Evolutionary conservation across 352 stramenopile genomes (phyloP).

Genomic region (Phytophthora tentaculata): DNA sequence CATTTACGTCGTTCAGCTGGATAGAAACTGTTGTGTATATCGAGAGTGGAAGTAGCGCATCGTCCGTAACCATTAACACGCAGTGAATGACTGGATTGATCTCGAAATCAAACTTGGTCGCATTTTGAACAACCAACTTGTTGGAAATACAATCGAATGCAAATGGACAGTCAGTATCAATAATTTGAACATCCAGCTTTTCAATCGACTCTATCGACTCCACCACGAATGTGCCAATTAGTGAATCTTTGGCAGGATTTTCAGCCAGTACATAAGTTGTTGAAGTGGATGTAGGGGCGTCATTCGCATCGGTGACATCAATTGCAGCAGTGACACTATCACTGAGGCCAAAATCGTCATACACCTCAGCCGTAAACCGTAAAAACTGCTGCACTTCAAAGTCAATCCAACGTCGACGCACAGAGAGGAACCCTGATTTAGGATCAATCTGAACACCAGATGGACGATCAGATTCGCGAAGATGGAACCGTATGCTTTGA

Average conservation of each 20-base stretch:
- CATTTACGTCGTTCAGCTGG: conserved; percentile 27
- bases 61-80: conserved; percentile 24
- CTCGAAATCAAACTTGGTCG: conserved; percentile 33
- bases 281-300: conserved; percentile 14
- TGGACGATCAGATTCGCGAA: conserved; percentile 30
- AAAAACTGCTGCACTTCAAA: conserved; percentile 29
- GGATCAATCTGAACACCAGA: conserved; percentile 36
- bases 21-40: conserved; percentile 24
- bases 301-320: conserved; percentile 25
- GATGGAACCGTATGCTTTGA: conserved; percentile 21
- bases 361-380: conserved; percentile 29
- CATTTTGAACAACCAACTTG: conserved; percentile 6
- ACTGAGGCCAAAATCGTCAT: conserved; percentile 25
- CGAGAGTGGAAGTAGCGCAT: conserved; percentile 13
- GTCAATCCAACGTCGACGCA: conserved; percentile 40
- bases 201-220: conserved; percentile 20
- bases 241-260: conserved; percentile 10
- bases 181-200: conserved; percentile 6
- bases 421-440: conserved; percentile 23
- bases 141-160: conserved; percentile 13
- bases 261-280: conserved; percentile 17
- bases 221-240: conserved; percentile 20
- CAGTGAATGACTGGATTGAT: conserved; percentile 7
- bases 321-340: conserved; percentile 19
- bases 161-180: conserved; percentile 23